Base-by-base conservation (phyloP, 2,329 filamentous ascomycete species). In the Rhinocladiella similis region DNA sequence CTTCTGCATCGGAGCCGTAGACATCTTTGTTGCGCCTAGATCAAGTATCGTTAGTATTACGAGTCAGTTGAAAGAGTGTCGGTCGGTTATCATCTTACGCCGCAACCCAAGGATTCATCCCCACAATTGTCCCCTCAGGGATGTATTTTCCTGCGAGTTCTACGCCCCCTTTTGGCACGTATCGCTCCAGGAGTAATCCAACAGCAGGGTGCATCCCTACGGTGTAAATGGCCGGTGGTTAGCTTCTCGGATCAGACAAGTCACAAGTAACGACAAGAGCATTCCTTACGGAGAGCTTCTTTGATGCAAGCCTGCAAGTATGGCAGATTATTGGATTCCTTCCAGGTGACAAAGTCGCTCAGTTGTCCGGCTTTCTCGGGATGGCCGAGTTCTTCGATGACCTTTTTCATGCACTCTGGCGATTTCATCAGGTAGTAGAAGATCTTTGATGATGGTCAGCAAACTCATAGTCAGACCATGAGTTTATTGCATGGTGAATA, bases 401-500 rank as follows among this genome's bases (percentile, higher is more conserved):
- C 43, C 22, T 38, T 53, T 18, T 53, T n/a, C 47, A 55, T 9
- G 35, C 38, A 47, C 5, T 43, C 22, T 35, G 56, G 56, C 7
- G 50, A 80, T 41, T 77, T 83, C 56, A 74, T 75, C 2, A 76
- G 82, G 83, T 68, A 63, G 76, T 73, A 22, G 29, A 48, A 50
- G 22, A 54, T 35, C 49, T 47, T 18, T 18, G 39, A 0, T 12
- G 29, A 20, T 20, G 22, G 14, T 25, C 12, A 43, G 22, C 20
- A 27, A 46, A 22, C 3, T 3, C 10, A 12, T 7, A 12, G 29
- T 12, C 10, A 9, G 29, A 9, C 10, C 10, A 33, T 12, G 6
- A 2, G 29, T 33, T 33, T 9, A 9, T 33, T 33, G 10, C 29
- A 5, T 35, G 16, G 16, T 43, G 39, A 48, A 6, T 20, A 45